Evolutionary conservation across 257 asterid genomes (phyloP).

Genomic region (Ilex asprella): DNA sequence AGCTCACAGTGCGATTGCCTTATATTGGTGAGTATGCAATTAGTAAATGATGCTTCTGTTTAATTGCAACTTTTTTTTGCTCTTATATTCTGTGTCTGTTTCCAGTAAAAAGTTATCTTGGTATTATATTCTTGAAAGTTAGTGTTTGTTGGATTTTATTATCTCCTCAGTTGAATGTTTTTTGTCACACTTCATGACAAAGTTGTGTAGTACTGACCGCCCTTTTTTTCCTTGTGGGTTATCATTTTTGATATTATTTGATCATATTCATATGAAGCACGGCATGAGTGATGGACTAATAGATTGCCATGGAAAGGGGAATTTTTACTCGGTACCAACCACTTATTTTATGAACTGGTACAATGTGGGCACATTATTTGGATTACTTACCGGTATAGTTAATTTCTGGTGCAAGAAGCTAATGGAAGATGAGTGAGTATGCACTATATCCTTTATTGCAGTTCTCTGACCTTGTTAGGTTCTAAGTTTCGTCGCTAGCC

Average conservation of each 20-base stretch:
- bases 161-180: not conserved
- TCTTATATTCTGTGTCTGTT: not conserved
- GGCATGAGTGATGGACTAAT: too few relatives aligned
- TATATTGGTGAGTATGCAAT: constrained; percentile 51
- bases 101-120: not conserved
- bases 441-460: not conserved
- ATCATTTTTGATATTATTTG: too few relatives aligned
- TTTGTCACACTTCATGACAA: not conserved
- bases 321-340: not conserved
- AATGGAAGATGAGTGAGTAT: not conserved
- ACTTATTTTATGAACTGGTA: too few relatives aligned
- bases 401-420: not conserved
- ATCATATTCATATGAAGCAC: too few relatives aligned
- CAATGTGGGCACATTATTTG: too few relatives aligned
- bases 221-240: not conserved
- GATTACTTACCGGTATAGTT: too few relatives aligned
- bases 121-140: not conserved
- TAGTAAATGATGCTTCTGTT: constrained; percentile 1
- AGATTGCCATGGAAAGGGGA: not conserved
- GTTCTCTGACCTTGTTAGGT: not conserved
- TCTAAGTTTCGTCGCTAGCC: too few relatives aligned
- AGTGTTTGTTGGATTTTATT: not conserved
- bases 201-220: not conserved
- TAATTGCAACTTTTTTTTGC: not conserved
- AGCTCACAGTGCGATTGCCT: constrained; percentile 29